Percentiles rank a stretch among this genome's conserved stretches.
These are phyloP conservation scores for Emericellopsis cladophorae DNA, from an alignment of 2,329 filamentous ascomycete genomes.

Conservation along the genomic window DNA sequence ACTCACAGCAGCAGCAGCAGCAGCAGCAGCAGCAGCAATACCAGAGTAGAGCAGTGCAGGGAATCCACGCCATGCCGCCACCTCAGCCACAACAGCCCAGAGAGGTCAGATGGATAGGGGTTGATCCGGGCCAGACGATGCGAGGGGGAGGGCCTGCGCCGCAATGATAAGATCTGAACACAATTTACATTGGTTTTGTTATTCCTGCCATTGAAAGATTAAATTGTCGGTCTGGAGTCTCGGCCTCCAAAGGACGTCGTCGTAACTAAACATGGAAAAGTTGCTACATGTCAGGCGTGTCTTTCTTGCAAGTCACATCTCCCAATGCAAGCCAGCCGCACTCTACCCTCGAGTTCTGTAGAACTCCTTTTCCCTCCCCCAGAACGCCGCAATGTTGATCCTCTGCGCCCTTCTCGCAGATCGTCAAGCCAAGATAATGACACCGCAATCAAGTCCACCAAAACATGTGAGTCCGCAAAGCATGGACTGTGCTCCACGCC, in stretches of 20 bases:
- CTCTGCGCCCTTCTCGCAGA: no score
- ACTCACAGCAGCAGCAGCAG: constrained; percentile 14
- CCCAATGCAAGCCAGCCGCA: no score
- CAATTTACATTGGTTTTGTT: no score
- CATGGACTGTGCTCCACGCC: not conserved
- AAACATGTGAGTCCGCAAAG: not conserved
- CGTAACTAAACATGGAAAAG: no score
- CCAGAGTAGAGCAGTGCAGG: constrained; percentile 10
- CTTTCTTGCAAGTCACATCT: no score
- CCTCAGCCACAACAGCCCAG: constrained; percentile 13
- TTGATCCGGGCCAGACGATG: constrained; percentile 31
- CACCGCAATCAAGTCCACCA: not conserved
- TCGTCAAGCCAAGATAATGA: not conserved
- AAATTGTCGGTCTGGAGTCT: no score
- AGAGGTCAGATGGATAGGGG: constrained; percentile 28
- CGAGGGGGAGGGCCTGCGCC: constrained; percentile 9
- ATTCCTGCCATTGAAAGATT: no score
- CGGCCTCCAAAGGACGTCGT: no score
- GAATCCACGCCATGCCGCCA: constrained; percentile 15
- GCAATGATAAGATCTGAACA: constrained; percentile 1
- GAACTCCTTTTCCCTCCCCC: no score
- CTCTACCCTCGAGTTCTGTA: no score
- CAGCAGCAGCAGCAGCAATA: constrained; percentile 15
- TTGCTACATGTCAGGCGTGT: no score
- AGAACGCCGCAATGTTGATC: no score